Conservation (phyloP, 805 yeast species). For the Ogataea methylovora region DNA sequence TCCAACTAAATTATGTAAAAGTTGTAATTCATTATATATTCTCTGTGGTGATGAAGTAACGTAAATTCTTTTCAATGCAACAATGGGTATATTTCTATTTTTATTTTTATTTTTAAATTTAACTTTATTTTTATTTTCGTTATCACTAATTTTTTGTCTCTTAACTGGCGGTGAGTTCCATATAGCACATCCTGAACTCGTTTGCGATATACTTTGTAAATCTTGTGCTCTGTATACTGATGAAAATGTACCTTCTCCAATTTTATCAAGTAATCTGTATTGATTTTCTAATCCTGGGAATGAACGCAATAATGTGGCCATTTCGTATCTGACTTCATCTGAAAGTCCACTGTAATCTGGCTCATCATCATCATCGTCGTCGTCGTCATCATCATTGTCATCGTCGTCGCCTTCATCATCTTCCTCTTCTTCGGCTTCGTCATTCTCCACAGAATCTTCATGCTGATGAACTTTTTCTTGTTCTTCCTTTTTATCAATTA, state of each 20-base stretch:
- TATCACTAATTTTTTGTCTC: background rate
- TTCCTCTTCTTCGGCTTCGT: conserved; percentile 3
- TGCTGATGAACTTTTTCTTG: background rate
- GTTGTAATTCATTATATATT: conserved; percentile 78
- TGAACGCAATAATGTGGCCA: conserved; percentile 17
- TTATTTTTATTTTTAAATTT: conserved; percentile 14
- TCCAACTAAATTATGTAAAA: conserved; percentile 63
- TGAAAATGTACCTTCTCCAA: conserved; percentile 84
- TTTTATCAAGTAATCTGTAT: conserved; percentile 36
- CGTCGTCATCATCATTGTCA: conserved; percentile 5
- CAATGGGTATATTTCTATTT: conserved; percentile 34
- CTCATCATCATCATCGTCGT: conserved; percentile 9
- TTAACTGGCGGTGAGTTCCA: conserved; percentile 25
- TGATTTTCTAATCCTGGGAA: conserved; percentile 23
- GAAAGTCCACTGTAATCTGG: conserved; percentile 12
- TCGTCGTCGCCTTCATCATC: conserved; percentile 7
- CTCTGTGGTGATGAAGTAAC: conserved; percentile 94
- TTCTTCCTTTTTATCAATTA: background rate
- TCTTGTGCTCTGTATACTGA: conserved; percentile 58
- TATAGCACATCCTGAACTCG: conserved; percentile 14
- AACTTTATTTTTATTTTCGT: conserved; percentile 1
- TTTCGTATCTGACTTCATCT: conserved; percentile 26
- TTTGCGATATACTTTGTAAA: conserved; percentile 14
- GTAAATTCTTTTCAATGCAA: conserved; percentile 88
- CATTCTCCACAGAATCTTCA: background rate